phyloP scores from a whole-genome alignment of 495 filamentous ascomycete species.

The Hypoxylon trugodes region DNA sequence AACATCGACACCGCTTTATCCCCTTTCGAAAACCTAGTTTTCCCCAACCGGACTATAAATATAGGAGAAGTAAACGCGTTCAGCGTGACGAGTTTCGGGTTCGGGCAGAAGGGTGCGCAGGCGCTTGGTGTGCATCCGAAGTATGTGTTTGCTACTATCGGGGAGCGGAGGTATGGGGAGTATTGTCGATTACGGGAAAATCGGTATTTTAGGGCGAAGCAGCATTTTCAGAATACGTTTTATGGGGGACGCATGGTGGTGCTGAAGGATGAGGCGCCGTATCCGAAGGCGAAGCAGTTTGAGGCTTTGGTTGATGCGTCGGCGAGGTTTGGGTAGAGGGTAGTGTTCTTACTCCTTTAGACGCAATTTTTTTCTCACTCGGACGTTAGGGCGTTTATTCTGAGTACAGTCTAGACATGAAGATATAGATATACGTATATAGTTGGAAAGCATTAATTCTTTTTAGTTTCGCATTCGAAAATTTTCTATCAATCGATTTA shows the following conservation, averaged over 20 bases:
- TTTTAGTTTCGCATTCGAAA: too few relatives aligned
- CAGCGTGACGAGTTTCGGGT: conserved; percentile 90
- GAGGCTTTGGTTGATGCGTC: conserved; percentile 29
- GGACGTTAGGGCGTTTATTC: conserved; percentile 1
- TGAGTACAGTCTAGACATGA: too few relatives aligned
- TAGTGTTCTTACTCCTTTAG: not conserved
- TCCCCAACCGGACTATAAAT: conserved; percentile 88
- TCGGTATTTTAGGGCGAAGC: conserved; percentile 30
- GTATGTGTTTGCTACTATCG: conserved; percentile 84
- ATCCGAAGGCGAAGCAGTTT: conserved; percentile 23
- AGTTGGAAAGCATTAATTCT: too few relatives aligned
- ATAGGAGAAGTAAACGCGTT: conserved; percentile 94
- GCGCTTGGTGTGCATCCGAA: conserved; percentile 88
- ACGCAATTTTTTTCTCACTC: not conserved
- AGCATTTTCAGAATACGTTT: conserved; percentile 37
- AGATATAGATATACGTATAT: too few relatives aligned
- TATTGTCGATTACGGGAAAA: conserved; percentile 54
- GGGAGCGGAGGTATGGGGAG: conserved; percentile 71
- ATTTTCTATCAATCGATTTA: too few relatives aligned
- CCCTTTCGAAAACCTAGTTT: conserved; percentile 95
- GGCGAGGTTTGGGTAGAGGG: conserved; percentile 19
- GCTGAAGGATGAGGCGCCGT: conserved; percentile 33
- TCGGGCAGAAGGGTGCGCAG: conserved; percentile 92
- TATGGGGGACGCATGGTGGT: conserved; percentile 33
- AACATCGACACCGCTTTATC: conserved; percentile 94